Evolutionary conservation across 495 filamentous ascomycete species (phyloP).

Genomic region (Podospora pseudopauciseta): DNA sequence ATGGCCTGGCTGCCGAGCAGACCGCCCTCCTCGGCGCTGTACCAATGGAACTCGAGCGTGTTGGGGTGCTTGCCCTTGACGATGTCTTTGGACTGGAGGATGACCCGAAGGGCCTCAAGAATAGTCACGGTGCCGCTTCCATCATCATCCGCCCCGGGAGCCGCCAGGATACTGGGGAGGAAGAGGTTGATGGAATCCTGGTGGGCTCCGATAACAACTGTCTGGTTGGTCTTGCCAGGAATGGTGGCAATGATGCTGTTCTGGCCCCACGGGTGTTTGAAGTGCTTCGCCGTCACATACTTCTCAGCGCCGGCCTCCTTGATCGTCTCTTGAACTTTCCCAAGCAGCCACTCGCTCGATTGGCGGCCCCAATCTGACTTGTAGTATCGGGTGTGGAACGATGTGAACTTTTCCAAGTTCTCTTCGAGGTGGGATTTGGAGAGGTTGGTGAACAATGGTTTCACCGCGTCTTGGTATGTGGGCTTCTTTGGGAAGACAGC

Average conservation of each 20-base stretch:
- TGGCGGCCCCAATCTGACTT: constrained; percentile 74
- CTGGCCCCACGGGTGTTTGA: constrained; percentile 85
- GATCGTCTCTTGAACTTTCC: constrained; percentile 69
- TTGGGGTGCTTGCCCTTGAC: constrained; percentile 60
- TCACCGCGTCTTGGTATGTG: constrained; percentile 61
- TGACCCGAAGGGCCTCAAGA: constrained; percentile 57
- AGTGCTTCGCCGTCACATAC: constrained; percentile 64
- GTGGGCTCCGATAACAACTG: constrained; percentile 64
- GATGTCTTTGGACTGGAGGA: constrained; percentile 50
- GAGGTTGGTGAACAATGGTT: constrained; percentile 62
- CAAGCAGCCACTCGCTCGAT: constrained; percentile 84
- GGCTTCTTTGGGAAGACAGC: constrained; percentile 66
- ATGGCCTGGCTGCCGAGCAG: constrained; percentile 88
- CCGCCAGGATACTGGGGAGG: constrained; percentile 74
- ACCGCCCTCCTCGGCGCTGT: constrained; percentile 92
- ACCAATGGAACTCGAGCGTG: constrained; percentile 99
- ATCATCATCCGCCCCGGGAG: constrained; percentile 60
- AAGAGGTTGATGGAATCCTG: constrained; percentile 84
- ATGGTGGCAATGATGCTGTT: constrained; percentile 89
- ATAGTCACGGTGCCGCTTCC: constrained; percentile 59
- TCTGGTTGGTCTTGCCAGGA: constrained; percentile 80
- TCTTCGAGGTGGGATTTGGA: constrained; percentile 72
- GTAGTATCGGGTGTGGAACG: constrained; percentile 36
- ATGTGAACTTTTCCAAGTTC: constrained; percentile 52
- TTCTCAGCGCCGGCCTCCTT: constrained; percentile 63